Conservation (phyloP, 441 rosid genomes). For the Aleurites moluccanus region DNA sequence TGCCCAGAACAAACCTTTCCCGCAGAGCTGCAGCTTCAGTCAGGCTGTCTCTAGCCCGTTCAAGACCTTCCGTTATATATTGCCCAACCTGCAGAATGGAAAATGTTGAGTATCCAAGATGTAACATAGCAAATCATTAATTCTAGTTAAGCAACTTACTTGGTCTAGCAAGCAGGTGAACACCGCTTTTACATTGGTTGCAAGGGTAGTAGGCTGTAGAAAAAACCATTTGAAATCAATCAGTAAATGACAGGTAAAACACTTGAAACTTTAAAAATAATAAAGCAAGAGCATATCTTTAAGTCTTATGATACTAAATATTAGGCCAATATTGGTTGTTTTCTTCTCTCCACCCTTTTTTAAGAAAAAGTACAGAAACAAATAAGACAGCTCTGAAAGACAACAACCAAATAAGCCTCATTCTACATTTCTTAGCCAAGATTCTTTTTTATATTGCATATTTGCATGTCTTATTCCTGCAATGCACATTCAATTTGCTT, state of each 20-base stretch:
- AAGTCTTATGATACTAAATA: background rate
- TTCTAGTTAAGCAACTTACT: constrained; percentile 54
- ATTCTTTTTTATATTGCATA: too few species aligned
- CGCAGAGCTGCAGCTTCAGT: constrained; percentile 94
- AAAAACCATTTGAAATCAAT: constrained; percentile 29
- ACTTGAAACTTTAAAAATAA: background rate
- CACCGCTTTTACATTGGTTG: constrained; percentile 80
- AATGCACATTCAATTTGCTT: too few species aligned
- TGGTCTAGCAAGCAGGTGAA: constrained; percentile 93
- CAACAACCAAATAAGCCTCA: too few species aligned
- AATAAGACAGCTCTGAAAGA: background rate
- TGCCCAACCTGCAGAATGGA: constrained; percentile 64
- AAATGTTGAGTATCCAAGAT: constrained; percentile 12
- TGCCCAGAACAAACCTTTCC: constrained; percentile 94
- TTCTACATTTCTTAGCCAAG: too few species aligned
- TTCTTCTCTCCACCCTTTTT: background rate
- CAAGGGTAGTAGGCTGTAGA: constrained; percentile 80
- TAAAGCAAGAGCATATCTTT: background rate
- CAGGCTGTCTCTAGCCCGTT: constrained; percentile 90
- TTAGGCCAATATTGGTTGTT: background rate
- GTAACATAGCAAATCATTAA: constrained; percentile 14
- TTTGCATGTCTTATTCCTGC: too few species aligned
- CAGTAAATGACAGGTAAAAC: constrained; percentile 17
- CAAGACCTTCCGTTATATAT: constrained; percentile 96
- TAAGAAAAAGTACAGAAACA: background rate